These are phyloP conservation scores for Venturia carpophila DNA, from an alignment of 2,329 filamentous ascomycete genomes.

Conservation along the genomic window DNA sequence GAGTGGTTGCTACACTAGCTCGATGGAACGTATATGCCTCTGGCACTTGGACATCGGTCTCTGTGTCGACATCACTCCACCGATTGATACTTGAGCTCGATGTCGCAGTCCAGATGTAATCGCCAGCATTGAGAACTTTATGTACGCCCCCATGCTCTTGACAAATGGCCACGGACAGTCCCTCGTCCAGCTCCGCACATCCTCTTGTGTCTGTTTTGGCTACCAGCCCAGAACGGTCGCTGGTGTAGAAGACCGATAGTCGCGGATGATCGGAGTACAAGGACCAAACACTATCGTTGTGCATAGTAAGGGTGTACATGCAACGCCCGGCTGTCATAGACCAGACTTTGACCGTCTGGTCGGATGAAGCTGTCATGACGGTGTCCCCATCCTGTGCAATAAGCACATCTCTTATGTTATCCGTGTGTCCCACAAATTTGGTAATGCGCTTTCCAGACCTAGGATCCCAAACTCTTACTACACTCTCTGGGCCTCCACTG, in stretches of 20 bases:
- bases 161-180: slow-evolving; percentile 79
- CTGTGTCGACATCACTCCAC: slow-evolving; percentile 80
- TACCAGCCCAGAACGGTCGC: slow-evolving; percentile 85
- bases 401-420: slow-evolving; percentile 85
- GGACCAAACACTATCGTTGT: slow-evolving; percentile 97
- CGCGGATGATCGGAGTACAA: slow-evolving; percentile 81
- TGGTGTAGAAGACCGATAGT: slow-evolving; percentile 87
- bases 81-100: slow-evolving; percentile 86
- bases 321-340: slow-evolving; percentile 90
- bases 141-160: slow-evolving; percentile 83
- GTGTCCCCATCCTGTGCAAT: slow-evolving; percentile 83
- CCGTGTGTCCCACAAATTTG: slow-evolving; percentile 93
- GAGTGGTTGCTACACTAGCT: slow-evolving; percentile 42
- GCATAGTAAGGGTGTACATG: slow-evolving; percentile 98
- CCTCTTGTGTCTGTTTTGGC: slow-evolving; percentile 89
- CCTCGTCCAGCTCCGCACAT: slow-evolving; percentile 72
- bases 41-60: slow-evolving; percentile 55
- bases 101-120: slow-evolving; percentile 84
- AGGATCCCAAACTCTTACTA: slow-evolving; percentile 86
- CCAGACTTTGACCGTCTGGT: slow-evolving; percentile 98
- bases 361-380: slow-evolving; percentile 88
- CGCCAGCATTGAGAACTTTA: slow-evolving; percentile 55
- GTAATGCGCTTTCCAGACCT: slow-evolving; percentile 83
- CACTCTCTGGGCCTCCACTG: slow-evolving; percentile 88
- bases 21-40: slow-evolving; percentile 46